Percentiles rank a stretch among this genome's conserved stretches.
phyloP scores from a whole-genome alignment of 805 yeast genomes.

The Saccharomycopsis guyanensis region DNA sequence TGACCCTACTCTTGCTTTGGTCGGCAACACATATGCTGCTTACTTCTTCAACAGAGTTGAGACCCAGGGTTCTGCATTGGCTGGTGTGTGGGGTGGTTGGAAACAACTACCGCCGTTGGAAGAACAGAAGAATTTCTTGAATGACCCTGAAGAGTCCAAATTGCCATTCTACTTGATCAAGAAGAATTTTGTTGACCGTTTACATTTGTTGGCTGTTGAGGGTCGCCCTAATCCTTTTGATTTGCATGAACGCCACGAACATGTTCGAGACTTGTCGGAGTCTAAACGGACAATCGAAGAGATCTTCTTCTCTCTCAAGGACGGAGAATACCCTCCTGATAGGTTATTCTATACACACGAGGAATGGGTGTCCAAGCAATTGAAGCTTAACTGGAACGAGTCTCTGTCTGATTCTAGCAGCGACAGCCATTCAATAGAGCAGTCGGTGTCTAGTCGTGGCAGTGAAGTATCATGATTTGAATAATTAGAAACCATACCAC shows the following conservation, averaged over 20 bases:
- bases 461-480: no score
- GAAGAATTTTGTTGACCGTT: conserved; percentile 24
- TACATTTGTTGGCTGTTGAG: conserved; percentile 24
- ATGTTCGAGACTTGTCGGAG: conserved; percentile 22
- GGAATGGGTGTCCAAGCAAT: background rate
- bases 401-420: no score
- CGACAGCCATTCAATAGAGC: no score
- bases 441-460: no score
- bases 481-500: no score
- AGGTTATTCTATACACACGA: background rate
- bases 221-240: conserved; percentile 27
- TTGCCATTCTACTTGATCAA: conserved; percentile 31
- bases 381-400: no score
- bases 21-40: conserved; percentile 35
- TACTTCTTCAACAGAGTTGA: conserved; percentile 43
- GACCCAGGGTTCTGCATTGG: conserved; percentile 42
- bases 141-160: conserved; percentile 22
- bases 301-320: conserved; percentile 26
- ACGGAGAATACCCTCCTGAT: conserved; percentile 12
- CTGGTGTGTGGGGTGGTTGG: conserved; percentile 44
- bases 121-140: conserved; percentile 32
- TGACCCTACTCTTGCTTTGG: conserved; percentile 37
- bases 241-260: conserved; percentile 22
- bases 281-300: conserved; percentile 22
- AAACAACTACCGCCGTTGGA: conserved; percentile 33